Conservation (phyloP, 2,329 filamentous ascomycete genomes). For the Trichophyton rubrum region DNA sequence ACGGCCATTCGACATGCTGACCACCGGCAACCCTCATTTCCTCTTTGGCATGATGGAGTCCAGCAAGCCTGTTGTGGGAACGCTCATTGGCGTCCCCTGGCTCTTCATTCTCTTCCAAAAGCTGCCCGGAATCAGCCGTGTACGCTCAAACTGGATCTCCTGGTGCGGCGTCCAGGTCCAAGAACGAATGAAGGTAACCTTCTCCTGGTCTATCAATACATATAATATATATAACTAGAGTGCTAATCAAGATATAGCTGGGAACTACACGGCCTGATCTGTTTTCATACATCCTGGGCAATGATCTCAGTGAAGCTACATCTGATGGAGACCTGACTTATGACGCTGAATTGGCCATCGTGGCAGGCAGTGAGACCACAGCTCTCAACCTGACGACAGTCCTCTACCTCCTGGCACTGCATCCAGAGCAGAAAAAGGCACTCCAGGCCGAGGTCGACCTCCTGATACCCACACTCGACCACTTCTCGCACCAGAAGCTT, state of each 20-base stretch:
- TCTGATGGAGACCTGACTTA: constrained; percentile 4
- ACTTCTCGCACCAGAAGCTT: constrained; percentile 10
- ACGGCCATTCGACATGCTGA: constrained; percentile 27
- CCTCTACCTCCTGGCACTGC: constrained; percentile 23
- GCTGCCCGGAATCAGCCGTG: constrained; percentile 12
- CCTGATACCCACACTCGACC: constrained; percentile 15
- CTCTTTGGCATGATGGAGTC: constrained; percentile 14
- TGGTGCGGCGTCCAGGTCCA: constrained; percentile 13
- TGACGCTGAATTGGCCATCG: constrained; percentile 8
- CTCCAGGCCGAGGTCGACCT: constrained; percentile 22
- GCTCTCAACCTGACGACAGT: constrained; percentile 20
- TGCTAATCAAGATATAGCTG: not conserved
- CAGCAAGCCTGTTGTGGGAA: constrained; percentile 14
- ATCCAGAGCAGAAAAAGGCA: constrained; percentile 19
- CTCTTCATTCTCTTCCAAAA: constrained; percentile 16
- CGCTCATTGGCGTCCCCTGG: constrained; percentile 17
- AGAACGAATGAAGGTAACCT: constrained; percentile 9
- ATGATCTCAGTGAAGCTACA: not conserved
- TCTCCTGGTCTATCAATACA: too few species aligned
- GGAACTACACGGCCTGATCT: constrained; percentile 5
- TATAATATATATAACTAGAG: too few species aligned
- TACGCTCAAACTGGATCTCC: constrained; percentile 11
- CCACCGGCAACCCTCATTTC: constrained; percentile 13
- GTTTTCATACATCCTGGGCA: constrained; percentile 7
- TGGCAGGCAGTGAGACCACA: constrained; percentile 24